These are phyloP conservation scores for Boletus rubroflammeus DNA, from an alignment of 768 basidiomycete genomes.

Conservation along the genomic window DNA sequence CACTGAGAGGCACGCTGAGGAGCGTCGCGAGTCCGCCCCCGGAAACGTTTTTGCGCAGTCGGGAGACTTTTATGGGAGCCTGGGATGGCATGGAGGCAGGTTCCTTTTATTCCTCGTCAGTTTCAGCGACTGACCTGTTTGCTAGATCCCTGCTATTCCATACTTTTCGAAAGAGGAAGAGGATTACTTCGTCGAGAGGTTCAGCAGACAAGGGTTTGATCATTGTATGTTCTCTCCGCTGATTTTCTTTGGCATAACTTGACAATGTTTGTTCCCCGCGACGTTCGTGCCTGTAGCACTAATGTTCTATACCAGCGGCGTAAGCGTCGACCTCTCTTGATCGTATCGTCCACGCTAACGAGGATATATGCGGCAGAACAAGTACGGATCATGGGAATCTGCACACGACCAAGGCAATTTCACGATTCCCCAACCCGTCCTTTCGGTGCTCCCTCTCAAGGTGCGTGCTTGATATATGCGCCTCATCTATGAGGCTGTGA, in stretches of 20 bases:
- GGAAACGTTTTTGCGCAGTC: constrained; percentile 46
- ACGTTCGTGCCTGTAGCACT: constrained; percentile 40
- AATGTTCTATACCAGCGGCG: constrained; percentile 60
- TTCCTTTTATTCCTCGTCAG: not conserved
- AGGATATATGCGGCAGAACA: constrained; percentile 33
- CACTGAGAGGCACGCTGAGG: constrained; percentile 54
- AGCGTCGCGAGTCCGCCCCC: constrained; percentile 56
- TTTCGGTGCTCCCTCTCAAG: constrained; percentile 39
- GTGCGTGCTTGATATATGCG: constrained; percentile 22
- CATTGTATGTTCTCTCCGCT: constrained; percentile 45
- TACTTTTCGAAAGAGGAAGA: constrained; percentile 63
- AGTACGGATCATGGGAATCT: constrained; percentile 35
- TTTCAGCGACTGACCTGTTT: not conserved
- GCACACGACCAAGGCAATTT: constrained; percentile 40
- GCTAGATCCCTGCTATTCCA: constrained; percentile 55
- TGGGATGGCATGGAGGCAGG: constrained; percentile 39
- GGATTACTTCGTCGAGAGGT: constrained; percentile 67
- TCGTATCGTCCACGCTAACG: not conserved
- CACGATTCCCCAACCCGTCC: constrained; percentile 40
- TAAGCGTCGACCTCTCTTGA: constrained; percentile 18
- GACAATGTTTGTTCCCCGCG: not conserved
- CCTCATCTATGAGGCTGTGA: not conserved
- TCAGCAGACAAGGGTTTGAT: constrained; percentile 52
- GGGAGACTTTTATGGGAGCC: constrained; percentile 48
- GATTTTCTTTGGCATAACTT: not conserved